A percentile compares a stretch with the other conserved stretches of the same genome.
phyloP scores from a whole-genome alignment of 1,139 yeast species.

The Candida sp. region DNA sequence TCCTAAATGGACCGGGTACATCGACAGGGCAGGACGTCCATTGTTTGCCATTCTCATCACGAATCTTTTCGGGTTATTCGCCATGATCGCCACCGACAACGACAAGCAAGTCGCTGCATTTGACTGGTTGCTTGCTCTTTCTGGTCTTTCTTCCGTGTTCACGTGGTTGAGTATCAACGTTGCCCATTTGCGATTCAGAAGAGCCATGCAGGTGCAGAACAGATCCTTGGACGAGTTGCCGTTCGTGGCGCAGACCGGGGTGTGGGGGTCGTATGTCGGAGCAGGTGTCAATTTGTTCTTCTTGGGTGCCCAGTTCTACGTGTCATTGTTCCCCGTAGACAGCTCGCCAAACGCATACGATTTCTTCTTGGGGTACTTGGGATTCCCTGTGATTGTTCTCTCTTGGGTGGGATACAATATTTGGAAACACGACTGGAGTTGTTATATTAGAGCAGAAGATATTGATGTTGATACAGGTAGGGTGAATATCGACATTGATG shows the following conservation, averaged over 20 bases:
- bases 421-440: constrained; percentile 37
- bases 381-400: constrained; percentile 35
- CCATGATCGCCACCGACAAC: constrained; percentile 44
- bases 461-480: constrained; percentile 47
- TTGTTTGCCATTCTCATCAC: constrained; percentile 42
- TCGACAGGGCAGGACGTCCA: constrained; percentile 48
- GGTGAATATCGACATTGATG: constrained; percentile 44
- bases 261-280: constrained; percentile 38
- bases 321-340: constrained; percentile 45
- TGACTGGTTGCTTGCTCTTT: constrained; percentile 39
- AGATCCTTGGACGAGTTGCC: constrained; percentile 39
- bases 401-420: constrained; percentile 45
- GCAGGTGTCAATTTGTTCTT: constrained; percentile 30
- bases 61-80: constrained; percentile 41
- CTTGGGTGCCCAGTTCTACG: constrained; percentile 47
- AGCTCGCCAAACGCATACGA: constrained; percentile 33
- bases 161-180: constrained; percentile 41
- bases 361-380: constrained; percentile 42
- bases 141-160: constrained; percentile 40
- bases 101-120: constrained; percentile 34
- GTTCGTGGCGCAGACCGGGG: constrained; percentile 40
- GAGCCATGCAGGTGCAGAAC: constrained; percentile 35
- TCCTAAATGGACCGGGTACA: constrained; percentile 39
- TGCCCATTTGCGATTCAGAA: constrained; percentile 39
- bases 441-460: constrained; percentile 36